Conservation (phyloP, 495 filamentous ascomycete genomes). For the Annulohypoxylon moriforme region DNA sequence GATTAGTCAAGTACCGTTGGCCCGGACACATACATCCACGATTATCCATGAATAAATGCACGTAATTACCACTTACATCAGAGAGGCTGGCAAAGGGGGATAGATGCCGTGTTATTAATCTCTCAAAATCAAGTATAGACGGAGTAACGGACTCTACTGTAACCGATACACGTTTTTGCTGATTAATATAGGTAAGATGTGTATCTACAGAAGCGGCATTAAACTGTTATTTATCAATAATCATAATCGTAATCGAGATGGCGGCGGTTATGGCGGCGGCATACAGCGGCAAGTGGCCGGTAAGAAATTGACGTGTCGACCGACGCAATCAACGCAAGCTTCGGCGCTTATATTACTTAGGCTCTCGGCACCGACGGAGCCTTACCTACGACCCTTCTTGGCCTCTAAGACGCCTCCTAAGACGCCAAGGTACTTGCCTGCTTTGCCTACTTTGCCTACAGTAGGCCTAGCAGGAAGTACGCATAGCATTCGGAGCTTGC, state of each 20-base stretch:
- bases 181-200: background rate
- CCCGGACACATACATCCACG: background rate
- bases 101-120: background rate
- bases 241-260: constrained; percentile 9
- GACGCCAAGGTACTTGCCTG: background rate
- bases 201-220: too few relatives aligned
- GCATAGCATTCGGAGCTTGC: constrained; percentile 22
- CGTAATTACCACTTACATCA: background rate
- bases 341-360: constrained; percentile 19
- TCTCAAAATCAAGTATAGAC: constrained; percentile 3
- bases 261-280: constrained; percentile 2
- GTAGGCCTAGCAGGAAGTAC: too few relatives aligned
- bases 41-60: too few relatives aligned
- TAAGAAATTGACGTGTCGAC: constrained; percentile 34
- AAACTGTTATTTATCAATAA: background rate
- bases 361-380: constrained; percentile 9
- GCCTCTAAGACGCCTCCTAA: background rate
- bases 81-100: background rate
- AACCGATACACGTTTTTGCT: constrained; percentile 11
- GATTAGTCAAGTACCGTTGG: background rate
- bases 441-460: too few relatives aligned
- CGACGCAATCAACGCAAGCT: constrained; percentile 25
- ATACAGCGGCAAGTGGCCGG: background rate
- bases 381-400: background rate
- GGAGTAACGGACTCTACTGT: constrained; percentile 28